Evolutionary conservation across 2,329 filamentous ascomycete species (phyloP).

Genomic region (Karstenula rhodostoma): DNA sequence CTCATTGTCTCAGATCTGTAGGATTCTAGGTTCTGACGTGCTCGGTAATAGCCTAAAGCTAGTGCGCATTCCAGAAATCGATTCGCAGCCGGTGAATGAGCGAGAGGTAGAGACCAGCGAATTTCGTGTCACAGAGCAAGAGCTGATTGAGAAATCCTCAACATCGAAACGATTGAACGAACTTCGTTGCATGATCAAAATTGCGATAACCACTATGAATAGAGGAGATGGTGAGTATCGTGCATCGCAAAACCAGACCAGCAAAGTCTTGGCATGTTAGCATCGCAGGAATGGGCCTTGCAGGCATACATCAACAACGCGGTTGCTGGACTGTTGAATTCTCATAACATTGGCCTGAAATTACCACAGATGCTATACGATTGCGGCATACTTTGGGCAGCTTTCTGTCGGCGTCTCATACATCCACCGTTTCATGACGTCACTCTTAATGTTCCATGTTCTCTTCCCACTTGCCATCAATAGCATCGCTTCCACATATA

Average conservation of each 20-base stretch:
- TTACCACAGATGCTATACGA: not conserved
- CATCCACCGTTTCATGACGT: slow-evolving; percentile 42
- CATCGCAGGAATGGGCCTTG: not conserved
- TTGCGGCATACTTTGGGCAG: not conserved
- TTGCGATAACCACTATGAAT: not conserved
- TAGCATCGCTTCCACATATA: slow-evolving; percentile 8
- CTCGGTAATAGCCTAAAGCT: not conserved
- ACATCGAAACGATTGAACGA: not conserved
- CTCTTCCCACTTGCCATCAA: slow-evolving; percentile 21
- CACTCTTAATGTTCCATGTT: slow-evolving; percentile 26
- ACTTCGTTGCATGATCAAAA: not conserved
- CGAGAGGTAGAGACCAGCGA: not conserved
- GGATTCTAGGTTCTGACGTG: not conserved
- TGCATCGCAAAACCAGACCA: not conserved
- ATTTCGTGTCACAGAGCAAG: not conserved
- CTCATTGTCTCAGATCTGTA: not conserved
- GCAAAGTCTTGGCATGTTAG: not conserved
- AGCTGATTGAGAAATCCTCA: not conserved
- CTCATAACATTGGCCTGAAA: not conserved
- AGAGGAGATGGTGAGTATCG: too few species aligned
- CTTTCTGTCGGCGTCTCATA: slow-evolving; percentile 18
- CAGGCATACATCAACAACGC: not conserved
- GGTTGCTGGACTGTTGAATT: not conserved
- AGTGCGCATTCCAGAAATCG: not conserved
- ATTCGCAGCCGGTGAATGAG: not conserved